Percentiles rank a stretch among this genome's conserved stretches.
Evolutionary conservation across 1,139 yeast genomes (phyloP).

Genomic region (Fermentozyma sake): DNA sequence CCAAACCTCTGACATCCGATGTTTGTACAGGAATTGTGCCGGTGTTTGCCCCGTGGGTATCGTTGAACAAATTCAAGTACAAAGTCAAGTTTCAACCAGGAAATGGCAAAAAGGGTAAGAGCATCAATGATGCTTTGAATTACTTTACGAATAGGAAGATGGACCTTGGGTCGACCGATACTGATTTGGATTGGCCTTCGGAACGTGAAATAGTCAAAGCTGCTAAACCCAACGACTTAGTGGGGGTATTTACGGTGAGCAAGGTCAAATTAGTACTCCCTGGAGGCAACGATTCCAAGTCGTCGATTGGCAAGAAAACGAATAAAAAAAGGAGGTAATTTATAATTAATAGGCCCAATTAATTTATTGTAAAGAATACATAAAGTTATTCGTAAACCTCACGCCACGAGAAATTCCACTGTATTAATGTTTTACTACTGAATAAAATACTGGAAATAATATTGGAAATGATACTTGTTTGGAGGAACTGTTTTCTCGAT

Average conservation of each 20-base stretch:
- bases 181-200: slow-evolving; percentile 64
- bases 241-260: slow-evolving; percentile 35
- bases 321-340: too few species aligned
- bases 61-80: slow-evolving; percentile 70
- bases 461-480: too few species aligned
- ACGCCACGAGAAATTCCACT: too few species aligned
- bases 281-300: slow-evolving; percentile 13
- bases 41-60: slow-evolving; percentile 89
- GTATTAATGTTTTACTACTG: too few species aligned
- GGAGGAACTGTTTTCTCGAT: too few species aligned
- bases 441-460: too few species aligned
- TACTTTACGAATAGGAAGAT: slow-evolving; percentile 54
- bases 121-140: slow-evolving; percentile 63
- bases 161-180: slow-evolving; percentile 47
- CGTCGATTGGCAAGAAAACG: slow-evolving; percentile 3
- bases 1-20: slow-evolving; percentile 43
- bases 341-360: too few species aligned
- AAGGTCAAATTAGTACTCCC: slow-evolving; percentile 39
- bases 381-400: too few species aligned
- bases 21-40: slow-evolving; percentile 63
- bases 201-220: slow-evolving; percentile 58
- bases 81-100: slow-evolving; percentile 89
- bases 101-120: slow-evolving; percentile 81
- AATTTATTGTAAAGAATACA: too few species aligned
- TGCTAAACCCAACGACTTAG: slow-evolving; percentile 49